Percentiles rank a stretch among this genome's conserved stretches.
phyloP scores from a whole-genome alignment of 2,329 filamentous ascomycete genomes.

The Claviceps sp. region DNA sequence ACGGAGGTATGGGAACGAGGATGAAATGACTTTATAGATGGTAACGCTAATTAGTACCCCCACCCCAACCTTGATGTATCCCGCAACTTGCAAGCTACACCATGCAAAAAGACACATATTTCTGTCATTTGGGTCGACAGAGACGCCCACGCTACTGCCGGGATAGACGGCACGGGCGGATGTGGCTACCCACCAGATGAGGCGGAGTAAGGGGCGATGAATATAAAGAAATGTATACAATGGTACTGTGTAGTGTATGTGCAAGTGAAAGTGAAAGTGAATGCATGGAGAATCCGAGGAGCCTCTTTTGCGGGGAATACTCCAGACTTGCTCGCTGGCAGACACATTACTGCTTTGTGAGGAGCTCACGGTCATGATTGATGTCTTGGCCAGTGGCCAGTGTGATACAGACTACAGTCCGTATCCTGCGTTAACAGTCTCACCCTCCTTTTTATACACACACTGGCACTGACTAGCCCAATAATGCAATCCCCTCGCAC shows the following conservation, averaged over 20 bases:
- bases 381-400: too few species aligned
- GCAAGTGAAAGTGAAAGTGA: neutral
- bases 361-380: too few species aligned
- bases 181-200: conserved; percentile 1
- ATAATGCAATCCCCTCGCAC: too few species aligned
- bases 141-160: conserved; percentile 1
- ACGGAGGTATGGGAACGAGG: neutral
- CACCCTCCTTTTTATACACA: too few species aligned
- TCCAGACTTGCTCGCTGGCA: too few species aligned
- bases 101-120: conserved; percentile 8
- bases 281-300: too few species aligned
- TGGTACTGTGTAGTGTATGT: neutral
- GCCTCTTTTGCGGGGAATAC: too few species aligned
- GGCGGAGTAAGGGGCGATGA: neutral
- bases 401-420: too few species aligned
- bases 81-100: conserved; percentile 23
- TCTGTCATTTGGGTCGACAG: neutral
- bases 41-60: conserved; percentile 4
- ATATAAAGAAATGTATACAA: neutral
- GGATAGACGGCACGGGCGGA: conserved; percentile 2
- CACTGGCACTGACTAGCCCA: too few species aligned
- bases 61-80: conserved; percentile 15
- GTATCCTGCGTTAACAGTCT: too few species aligned
- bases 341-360: too few species aligned
- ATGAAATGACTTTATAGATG: conserved; percentile 9